Evolutionary conservation across 176 grass and related monocot genomes (phyloP), one percentile per base, ranked within the genome.

Genomic region (Poa pratensis): DNA sequence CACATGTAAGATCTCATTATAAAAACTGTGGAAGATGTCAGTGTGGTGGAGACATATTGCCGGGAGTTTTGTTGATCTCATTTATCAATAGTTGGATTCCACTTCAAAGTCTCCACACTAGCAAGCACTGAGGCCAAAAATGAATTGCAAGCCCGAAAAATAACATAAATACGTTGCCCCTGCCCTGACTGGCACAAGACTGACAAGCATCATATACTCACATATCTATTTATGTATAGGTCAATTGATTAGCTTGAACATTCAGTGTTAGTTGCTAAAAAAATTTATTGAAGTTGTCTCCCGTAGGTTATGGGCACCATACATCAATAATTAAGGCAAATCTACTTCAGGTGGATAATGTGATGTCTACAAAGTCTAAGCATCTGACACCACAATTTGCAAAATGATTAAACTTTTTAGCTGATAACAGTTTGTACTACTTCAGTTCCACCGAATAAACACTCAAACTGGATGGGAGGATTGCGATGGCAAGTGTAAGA

Each of bases 21-120:
- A 46, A 46, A 73, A 13, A 22, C 20, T 66, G 75, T 26, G 4
- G 28, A 84, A 73, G 43, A 84, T 73, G 55, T 54, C 50, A 88
- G 11, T 73, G 50, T 19, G 16, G 43, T 79, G 43, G 22, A 51
- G 7, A 77, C 30, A 79, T 54, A 54, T 54, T 75, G 12, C 27
- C 63, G 83, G 72, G 63, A 46, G 48, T 39, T 75, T 15, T 75
- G 27, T 50, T 58, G 48, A 69, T 60, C 69, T 81, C 27, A 80
- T 54, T 58, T 61, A 60, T 34, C 26, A 43, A 62, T 77, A 77
- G 3, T 3, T 72, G 40, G 64, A 27, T 69, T 83, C 40, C 39
- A 16, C 10, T 22, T 62, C 19, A 42, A 28, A 60, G 18, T 48
- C 42, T 65, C 24, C 34, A 80, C 46, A 73, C 10, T 50, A 60